phyloP scores from a whole-genome alignment of 129 eudicot species.

The Tanacetum coccineum region DNA sequence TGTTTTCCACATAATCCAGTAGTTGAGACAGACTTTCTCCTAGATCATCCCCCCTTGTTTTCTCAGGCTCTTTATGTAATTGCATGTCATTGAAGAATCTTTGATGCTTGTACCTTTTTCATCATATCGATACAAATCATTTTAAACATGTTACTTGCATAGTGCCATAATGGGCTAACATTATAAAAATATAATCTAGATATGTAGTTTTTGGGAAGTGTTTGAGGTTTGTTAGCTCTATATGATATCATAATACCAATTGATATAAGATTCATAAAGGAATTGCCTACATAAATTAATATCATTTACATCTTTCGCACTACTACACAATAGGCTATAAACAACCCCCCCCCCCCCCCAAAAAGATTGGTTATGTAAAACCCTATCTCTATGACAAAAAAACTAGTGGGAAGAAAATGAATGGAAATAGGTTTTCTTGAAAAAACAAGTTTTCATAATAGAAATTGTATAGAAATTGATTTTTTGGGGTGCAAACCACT shows the following conservation, averaged over 20 bases:
- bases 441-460: too few relatives aligned
- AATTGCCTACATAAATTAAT: too few relatives aligned
- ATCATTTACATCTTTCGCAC: too few relatives aligned
- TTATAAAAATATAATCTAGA: neutral
- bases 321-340: too few relatives aligned
- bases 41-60: slow-evolving; percentile 49
- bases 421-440: too few relatives aligned
- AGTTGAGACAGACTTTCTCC: slow-evolving; percentile 42
- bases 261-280: too few relatives aligned
- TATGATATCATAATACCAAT: neutral
- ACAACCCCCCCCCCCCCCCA: too few relatives aligned
- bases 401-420: too few relatives aligned
- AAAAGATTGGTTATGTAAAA: too few relatives aligned
- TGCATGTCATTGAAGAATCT: slow-evolving; percentile 50
- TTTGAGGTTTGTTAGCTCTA: neutral
- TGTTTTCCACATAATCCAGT: slow-evolving; percentile 40
- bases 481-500: too few relatives aligned
- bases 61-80: slow-evolving; percentile 56
- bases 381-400: too few relatives aligned
- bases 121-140: neutral
- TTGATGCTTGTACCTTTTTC: slow-evolving; percentile 41
- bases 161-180: neutral
- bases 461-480: too few relatives aligned
- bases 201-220: neutral
- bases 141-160: neutral